phyloP scores from a whole-genome alignment of 179 eudicot species.

The Beta macrorhiza region DNA sequence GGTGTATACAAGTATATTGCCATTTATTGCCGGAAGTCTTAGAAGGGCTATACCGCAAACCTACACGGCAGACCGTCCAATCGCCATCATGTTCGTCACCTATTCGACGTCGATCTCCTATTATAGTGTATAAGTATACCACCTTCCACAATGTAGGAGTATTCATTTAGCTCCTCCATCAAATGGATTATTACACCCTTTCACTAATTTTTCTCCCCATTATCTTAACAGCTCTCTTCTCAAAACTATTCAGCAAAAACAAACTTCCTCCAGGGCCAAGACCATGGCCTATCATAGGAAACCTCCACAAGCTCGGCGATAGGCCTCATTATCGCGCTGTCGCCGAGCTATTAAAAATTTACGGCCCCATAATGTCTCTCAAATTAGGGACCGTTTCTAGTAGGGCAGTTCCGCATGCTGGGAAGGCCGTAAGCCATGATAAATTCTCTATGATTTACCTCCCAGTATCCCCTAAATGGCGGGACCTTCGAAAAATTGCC shows the following conservation, averaged over 20 bases:
- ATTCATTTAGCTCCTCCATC: too few species aligned
- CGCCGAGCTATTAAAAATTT: neutral
- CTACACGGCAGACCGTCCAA: too few species aligned
- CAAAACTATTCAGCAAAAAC: neutral
- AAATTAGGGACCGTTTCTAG: conserved; percentile 1
- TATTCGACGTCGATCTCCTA: too few species aligned
- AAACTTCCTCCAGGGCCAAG: neutral
- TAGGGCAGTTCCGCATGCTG: neutral
- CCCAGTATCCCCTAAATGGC: conserved; percentile 10
- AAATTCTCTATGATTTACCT: neutral
- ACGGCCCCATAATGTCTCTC: conserved; percentile 6
- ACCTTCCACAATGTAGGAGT: too few species aligned
- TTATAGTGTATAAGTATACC: too few species aligned
- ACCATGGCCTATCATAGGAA: conserved; percentile 10
- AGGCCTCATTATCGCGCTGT: neutral
- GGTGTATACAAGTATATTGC: too few species aligned
- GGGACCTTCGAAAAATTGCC: neutral
- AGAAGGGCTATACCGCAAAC: too few species aligned
- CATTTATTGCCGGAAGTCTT: too few species aligned
- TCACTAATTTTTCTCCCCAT: neutral
- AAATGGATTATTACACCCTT: neutral
- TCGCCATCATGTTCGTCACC: too few species aligned
- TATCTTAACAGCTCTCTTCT: neutral
- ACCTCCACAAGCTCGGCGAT: neutral
- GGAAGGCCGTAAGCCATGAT: neutral